phyloP scores from a whole-genome alignment of 2,329 filamentous ascomycete species.

The Neofusicoccum cordaticola region DNA sequence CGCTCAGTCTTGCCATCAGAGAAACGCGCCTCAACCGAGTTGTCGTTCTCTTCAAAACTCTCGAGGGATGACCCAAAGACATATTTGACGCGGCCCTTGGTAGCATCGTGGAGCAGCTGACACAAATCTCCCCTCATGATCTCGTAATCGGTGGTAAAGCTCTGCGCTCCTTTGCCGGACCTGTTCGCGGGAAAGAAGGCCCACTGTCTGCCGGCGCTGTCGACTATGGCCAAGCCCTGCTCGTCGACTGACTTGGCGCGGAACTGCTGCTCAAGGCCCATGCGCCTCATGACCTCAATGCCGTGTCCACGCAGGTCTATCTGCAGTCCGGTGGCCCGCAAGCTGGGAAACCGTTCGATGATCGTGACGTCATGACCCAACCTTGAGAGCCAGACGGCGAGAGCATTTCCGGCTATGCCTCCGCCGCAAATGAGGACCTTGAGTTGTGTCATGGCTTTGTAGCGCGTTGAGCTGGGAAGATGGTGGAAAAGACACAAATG shows the following conservation, averaged over 20 bases:
- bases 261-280: slow-evolving; percentile 49
- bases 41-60: slow-evolving; percentile 28
- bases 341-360: slow-evolving; percentile 40
- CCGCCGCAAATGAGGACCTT: slow-evolving; percentile 31
- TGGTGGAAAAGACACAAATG: no score
- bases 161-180: slow-evolving; percentile 33
- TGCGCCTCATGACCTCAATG: slow-evolving; percentile 50
- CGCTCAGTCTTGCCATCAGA: slow-evolving; percentile 41
- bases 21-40: slow-evolving; percentile 41
- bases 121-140: slow-evolving; percentile 59
- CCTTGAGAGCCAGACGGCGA: slow-evolving; percentile 52
- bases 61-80: slow-evolving; percentile 33
- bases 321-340: slow-evolving; percentile 51
- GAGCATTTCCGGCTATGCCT: slow-evolving; percentile 32
- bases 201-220: neutral
- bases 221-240: slow-evolving; percentile 40
- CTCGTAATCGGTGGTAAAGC: slow-evolving; percentile 57
- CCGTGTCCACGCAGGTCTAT: slow-evolving; percentile 55
- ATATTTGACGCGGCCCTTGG: slow-evolving; percentile 29
- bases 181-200: slow-evolving; percentile 43
- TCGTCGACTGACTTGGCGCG: slow-evolving; percentile 45
- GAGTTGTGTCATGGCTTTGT: slow-evolving; percentile 17
- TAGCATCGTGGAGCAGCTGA: slow-evolving; percentile 48
- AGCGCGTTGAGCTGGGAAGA: neutral
- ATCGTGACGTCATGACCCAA: slow-evolving; percentile 34